These are phyloP conservation scores for Fusarium sp. DNA, from an alignment of 2,329 filamentous ascomycete species.

Conservation along the genomic window DNA sequence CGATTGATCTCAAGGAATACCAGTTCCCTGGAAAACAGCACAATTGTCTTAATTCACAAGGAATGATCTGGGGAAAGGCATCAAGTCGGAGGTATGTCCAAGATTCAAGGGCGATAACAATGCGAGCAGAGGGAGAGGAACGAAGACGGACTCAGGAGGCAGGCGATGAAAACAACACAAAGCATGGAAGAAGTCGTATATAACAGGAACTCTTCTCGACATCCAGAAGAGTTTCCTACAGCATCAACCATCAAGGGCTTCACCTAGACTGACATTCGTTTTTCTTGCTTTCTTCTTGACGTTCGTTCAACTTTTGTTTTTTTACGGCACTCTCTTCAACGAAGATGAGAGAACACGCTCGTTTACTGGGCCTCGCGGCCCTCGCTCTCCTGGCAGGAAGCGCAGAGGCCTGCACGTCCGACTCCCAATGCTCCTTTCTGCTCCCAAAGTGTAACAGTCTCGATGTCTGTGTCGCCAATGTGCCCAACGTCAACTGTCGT, in stretches of 20 bases:
- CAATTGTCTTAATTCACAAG: background rate
- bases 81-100: background rate
- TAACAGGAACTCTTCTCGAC: background rate
- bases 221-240: background rate
- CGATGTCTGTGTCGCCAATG: background rate
- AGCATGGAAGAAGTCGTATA: background rate
- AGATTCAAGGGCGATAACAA: background rate
- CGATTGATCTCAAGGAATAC: background rate
- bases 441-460: background rate
- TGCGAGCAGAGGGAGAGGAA: background rate
- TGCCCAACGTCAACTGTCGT: background rate
- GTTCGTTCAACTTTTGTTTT: background rate
- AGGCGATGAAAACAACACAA: background rate
- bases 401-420: background rate
- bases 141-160: background rate
- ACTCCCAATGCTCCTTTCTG: background rate
- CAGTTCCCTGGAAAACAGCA: background rate
- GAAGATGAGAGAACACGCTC: background rate
- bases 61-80: background rate
- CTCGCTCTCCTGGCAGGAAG: background rate
- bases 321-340: background rate
- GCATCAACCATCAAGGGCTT: background rate
- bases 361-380: background rate
- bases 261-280: background rate
- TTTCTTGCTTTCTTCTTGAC: background rate